Base-by-base conservation (phyloP, 2,329 filamentous ascomycete genomes). In the Microdochium bolleyi region DNA sequence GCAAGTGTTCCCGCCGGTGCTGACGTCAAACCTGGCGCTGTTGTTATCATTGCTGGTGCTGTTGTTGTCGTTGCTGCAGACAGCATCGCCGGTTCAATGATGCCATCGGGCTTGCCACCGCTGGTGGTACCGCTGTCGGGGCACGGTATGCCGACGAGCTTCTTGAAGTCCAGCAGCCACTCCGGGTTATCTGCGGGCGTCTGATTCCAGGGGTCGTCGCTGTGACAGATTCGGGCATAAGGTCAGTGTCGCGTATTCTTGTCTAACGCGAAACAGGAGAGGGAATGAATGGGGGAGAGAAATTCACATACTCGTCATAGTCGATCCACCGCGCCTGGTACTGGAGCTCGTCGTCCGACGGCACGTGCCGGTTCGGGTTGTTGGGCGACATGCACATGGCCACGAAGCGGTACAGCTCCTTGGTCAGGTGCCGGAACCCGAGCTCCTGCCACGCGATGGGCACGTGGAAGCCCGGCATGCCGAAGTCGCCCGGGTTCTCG, bases 251-350 rank as follows among this genome's bases (percentile, higher is more conserved):
- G 27, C 5, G 27, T 30, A 11, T 30, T 30, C 27, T 30, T 5
- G 27, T 30, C 11, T 30, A 5, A 30, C 27, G 27, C 5, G 27
- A 30, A 30, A 41, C 7, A 19, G 41, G n/a, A 46, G 14, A 24
- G 13, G 22, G 5, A 22, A 21, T 22, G 13, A 24, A 19, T 46
- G 41, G 41, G 19, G 22, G 41, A 19, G 22, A 19, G 22, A 19
- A 24, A 22, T 21, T 8, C 5, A 46, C 78, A 67, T 66, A 83
- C 74, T 83, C 80, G 52, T 84, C 80, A 54, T 82, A 85, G 0
- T 84, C 66, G 37, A 84, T 75, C 78, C 80, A 84, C n/a, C 81
- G 74, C 2, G 82, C 80, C 61, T 85, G 82, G 56, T 83, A 77
- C 61, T 83, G 78, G 19, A 85, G 66, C 60, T 85, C 82, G n/a